Percentiles rank a stretch among this genome's conserved stretches.
Evolutionary conservation across 352 stramenopile species (phyloP).

Genomic region (Pythium monospermum): DNA sequence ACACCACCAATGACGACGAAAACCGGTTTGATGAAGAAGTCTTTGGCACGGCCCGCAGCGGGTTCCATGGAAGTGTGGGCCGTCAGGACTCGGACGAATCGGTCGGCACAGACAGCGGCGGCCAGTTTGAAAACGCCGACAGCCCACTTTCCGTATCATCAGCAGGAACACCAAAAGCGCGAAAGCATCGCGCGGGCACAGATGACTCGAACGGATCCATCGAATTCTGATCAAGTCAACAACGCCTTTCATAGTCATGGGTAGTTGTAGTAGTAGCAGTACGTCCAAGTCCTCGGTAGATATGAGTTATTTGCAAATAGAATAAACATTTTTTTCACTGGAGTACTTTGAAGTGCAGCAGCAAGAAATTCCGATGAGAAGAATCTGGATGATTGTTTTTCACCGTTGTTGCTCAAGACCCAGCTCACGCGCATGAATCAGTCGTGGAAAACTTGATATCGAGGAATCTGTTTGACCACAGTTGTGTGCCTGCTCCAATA

Average conservation of each 20-base stretch:
- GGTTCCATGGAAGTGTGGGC: slow-evolving; percentile 7
- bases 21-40: slow-evolving; percentile 30
- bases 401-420: no score
- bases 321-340: no score
- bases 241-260: not conserved
- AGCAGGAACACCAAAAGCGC: not conserved
- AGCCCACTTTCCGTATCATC: not conserved
- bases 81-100: slow-evolving; percentile 8
- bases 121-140: slow-evolving; percentile 50
- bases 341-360: no score
- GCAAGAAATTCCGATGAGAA: no score
- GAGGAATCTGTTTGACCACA: no score
- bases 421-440: no score
- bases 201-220: slow-evolving; percentile 13
- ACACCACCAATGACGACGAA: slow-evolving; percentile 9
- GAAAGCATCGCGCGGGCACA: slow-evolving; percentile 10
- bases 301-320: no score
- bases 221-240: slow-evolving; percentile 9
- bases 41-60: slow-evolving; percentile 34
- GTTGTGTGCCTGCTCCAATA: no score
- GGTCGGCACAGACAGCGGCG: slow-evolving; percentile 1
- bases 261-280: not conserved
- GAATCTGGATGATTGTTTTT: no score
- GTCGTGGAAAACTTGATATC: no score
- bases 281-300: no score